Base-by-base conservation (phyloP, 139 green algal species). In the Deuterostichococcus epilithicus region DNA sequence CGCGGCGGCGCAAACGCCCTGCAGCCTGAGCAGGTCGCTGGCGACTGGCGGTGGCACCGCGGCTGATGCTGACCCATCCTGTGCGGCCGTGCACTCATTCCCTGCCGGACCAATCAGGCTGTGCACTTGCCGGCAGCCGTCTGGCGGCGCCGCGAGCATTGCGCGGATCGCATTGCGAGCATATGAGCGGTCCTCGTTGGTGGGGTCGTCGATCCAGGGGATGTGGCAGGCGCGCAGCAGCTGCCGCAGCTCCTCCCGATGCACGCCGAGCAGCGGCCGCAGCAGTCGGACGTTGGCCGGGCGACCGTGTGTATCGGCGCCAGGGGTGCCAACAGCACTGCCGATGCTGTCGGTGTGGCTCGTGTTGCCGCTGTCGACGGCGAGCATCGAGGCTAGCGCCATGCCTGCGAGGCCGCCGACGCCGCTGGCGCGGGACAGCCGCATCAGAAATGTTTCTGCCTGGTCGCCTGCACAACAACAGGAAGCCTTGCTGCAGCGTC, bases 391-490 rank as follows among this genome's bases (percentile, higher is more conserved):
- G 18, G 75, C 65, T 1, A 36, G 25, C 25, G 70, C 37, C 39
- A 91, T 90, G 75, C 82, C 75, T 32, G 82, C 82, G 28, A 90
- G 79, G n/a, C 86, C 86, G 10, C 38, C 70, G 30, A 91, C 34
- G 34, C 86, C 86, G 63, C 77, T 87, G 37, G 75, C 86, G 32
- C 86, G 85, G 35, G 79, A 38, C 8, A 87, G 69, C 30, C 86
- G 83, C 70, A 91, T 81, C 44, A 90, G 66, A 15, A 91, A 79
- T 15, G 78, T 90, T 72, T 91, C 86, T 23, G 76, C 82, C 73
- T 91, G 85, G 72, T 90, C 84, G 38, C 83, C 84, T 74, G 75
- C 37, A 71, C 33, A 23, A 36, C 45, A 13, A 26, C 15, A 69
- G 0, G 3, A 13, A 3, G 8, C 18, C 26, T 63, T 5, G 8